Evolutionary conservation across 371 early-diverging fungal genomes (phyloP).

Genomic region (Entomophthora muscae): DNA sequence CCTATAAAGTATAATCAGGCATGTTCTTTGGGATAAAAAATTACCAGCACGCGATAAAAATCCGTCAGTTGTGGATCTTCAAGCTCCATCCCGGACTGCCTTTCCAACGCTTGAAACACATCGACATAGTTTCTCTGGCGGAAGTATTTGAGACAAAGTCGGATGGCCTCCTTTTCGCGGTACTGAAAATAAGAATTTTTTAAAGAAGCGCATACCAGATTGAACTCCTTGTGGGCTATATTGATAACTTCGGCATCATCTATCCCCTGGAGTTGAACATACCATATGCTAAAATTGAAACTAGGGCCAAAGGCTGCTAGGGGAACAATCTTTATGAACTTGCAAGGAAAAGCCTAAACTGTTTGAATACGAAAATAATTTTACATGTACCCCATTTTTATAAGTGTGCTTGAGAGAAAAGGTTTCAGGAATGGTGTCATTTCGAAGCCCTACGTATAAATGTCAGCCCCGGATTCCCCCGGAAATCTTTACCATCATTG

Average conservation of each 20-base stretch:
- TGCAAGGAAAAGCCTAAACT: constrained; percentile 52
- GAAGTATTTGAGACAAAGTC: constrained; percentile 77
- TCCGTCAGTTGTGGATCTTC: constrained; percentile 66
- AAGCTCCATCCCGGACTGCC: constrained; percentile 35
- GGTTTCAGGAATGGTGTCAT: constrained; percentile 79
- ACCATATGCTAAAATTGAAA: constrained; percentile 93
- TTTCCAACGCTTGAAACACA: constrained; percentile 45
- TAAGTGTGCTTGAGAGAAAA: constrained; percentile 32
- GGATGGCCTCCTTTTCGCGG: constrained; percentile 56
- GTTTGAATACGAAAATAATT: not conserved
- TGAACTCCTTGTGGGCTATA: constrained; percentile 33
- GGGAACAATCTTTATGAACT: constrained; percentile 86
- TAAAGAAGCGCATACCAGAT: constrained; percentile 27
- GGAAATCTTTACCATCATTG: constrained; percentile 48
- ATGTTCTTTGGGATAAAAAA: not conserved
- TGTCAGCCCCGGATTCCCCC: not conserved
- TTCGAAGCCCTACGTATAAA: constrained; percentile 65
- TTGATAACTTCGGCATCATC: constrained; percentile 42
- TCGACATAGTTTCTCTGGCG: constrained; percentile 58
- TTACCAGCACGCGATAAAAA: constrained; percentile 40
- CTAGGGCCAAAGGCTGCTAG: constrained; percentile 77
- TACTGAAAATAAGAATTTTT: constrained; percentile 20
- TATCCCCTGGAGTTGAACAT: constrained; percentile 68
- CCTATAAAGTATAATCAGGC: constrained; percentile 10
- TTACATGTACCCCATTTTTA: not conserved